Base-by-base conservation (phyloP, 192 early-diverging fungal species). In the Entophlyctis luteolus region DNA sequence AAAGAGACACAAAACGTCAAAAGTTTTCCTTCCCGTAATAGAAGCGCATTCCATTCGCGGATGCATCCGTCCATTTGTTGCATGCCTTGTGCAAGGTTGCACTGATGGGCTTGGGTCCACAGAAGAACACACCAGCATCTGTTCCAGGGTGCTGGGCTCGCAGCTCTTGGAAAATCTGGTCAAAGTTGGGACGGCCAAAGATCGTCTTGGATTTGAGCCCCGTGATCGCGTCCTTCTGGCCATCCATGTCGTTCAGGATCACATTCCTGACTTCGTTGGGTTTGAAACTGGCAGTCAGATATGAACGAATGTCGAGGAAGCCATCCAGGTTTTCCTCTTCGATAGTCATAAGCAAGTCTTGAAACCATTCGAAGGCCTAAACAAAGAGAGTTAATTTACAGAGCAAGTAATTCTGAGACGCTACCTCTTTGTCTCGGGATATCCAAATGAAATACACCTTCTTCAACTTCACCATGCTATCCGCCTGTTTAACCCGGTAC, bases 361-460 rank as follows among this genome's bases (percentile, higher is more conserved):
- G 86, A 78, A 93, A 93, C 89, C 91, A 91, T 71, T 93, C 91
- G 54, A 93, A 92, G 16, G 87, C 79, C 81, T 74, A 29, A n/a
- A 33, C 12, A 62, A 49, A 1, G 25, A 33, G n/a, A n/a, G n/a
- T n/a, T n/a, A n/a, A n/a, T n/a, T 52, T 52, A 52, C 22, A 52
- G 29, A 16, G 14, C 42, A 45, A 0, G 20, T n/a, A 20, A 52
- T 20, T 27, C 20, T 28, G n/a, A n/a, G n/a, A n/a, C n/a, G n/a
- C n/a, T 18, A 73, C 87, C 58, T 88, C 84, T 60, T 86, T 88
- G 72, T 92, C 90, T 23, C 91, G 81, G 72, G 87, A 89, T 35
- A 88, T 79, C 91, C 91, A 93, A 76, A 91, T 77, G 67, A 93
- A 93, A 72, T 92, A 92, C 14, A 90, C 91, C 70, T 93, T 93